Base-by-base conservation (phyloP, 768 basidiomycete species). In the Mycena filopes region DNA sequence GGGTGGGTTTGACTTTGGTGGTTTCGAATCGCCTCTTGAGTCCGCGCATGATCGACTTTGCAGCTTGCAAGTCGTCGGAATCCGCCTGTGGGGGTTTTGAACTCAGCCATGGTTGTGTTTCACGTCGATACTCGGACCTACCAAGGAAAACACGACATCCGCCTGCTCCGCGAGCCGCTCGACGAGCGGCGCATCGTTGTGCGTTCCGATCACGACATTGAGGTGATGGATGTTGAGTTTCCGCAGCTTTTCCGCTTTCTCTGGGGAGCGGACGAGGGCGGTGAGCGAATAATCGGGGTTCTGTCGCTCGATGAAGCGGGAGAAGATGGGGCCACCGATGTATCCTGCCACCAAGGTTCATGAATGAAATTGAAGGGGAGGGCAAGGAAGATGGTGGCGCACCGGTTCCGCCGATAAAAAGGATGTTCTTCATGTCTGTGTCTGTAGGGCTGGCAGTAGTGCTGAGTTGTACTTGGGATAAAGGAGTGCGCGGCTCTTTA, bases 141-240 rank as follows among this genome's bases (percentile, higher is more conserved):
- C 81, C 29, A 63, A 60, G 16, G 75, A 55, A 23, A 81, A 71
- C 4, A 81, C 62, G 29, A 79, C 50, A 26, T 80, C 76, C 2
- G 78, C 75, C 36, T 61, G 66, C 4, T 74, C 66, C 0, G 71
- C 75, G 1, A 74, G 66, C 18, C 67, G 53, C 60, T 73, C 74
- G 20, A 82, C 65, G 21, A 74, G 58, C 3, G 63, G 70, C n/a
- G 64, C 63, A 47, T 81, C 77, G 5, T 72, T 62, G 50, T 79
- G 67, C 28, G 78, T 74, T 13, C 80, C 80, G 13, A 76, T 11
- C 16, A 75, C 47, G 1, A 63, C 18, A 46, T 63, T 63, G 8
- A 63, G 13, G 1, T 15, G 11, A 11, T 21, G 46, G 8, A 50
- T 4, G 25, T 63, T n/a, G 15, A 55, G 54, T 6, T 20, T 6